Evolutionary conservation across 306 rosid genomes (phyloP), one percentile per base, ranked within the genome.

Genomic region (Citrullus amarus): DNA sequence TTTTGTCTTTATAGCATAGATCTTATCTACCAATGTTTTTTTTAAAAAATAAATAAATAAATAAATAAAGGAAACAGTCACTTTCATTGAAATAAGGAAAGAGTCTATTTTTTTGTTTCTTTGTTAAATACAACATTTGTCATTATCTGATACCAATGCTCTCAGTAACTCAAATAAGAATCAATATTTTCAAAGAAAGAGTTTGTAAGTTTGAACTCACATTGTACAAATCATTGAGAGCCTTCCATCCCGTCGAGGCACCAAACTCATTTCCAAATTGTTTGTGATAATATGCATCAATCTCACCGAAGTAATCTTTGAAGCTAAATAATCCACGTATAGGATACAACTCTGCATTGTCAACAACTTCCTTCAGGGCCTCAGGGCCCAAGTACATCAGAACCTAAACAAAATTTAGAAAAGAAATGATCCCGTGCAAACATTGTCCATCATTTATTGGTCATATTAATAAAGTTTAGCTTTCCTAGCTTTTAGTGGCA

Each of bases 321-420:
- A 95, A 95, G 81, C 60, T 85, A 83, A 95, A 95, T 90, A 95
- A 89, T 75, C 99, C 99, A 44, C 97, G 90, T 73, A 95, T 92
- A 17, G 99, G 99, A 86, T 85, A 95, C 84, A 95, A 80, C 78
- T 92, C 97, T 28, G 99, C 99, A 61, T 86, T 82, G 66, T 92
- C 96, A 86, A 95, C 76, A 10, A 82, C 89, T 78, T 90, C 96
- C 87, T 74, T 91, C 82, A 95, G 83, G 62, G 80, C 91, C 58
- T 84, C 88, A 15, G 93, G 82, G 30, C 99, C 99, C 87, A 92
- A 82, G 85, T 86, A 88, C 97, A 95, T 95, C 86, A 95, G 96
- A 87, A 95, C 97, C 99, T 92, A 91, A 9, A 50, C 11, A 87
- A 13, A 48, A 48, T 71, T 22, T 25, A 28, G 10, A 48, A 46